Percentiles rank a stretch among this genome's conserved stretches.
Evolutionary conservation across 73 alveolate species (phyloP).

Genomic region (Breviolum minutum): DNA sequence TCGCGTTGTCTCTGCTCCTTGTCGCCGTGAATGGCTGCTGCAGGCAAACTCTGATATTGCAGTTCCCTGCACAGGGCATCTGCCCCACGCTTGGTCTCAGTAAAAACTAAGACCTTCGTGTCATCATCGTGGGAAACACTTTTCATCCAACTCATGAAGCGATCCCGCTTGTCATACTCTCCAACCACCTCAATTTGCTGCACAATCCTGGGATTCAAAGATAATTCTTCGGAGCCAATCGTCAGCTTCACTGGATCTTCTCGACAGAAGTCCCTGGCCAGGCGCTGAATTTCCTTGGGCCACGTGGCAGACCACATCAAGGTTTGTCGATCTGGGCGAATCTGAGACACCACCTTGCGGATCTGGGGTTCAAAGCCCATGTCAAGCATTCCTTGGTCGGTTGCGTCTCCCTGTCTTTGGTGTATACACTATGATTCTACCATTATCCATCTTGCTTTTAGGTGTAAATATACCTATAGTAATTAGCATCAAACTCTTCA

Average conservation of each 20-base stretch:
- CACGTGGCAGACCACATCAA: conserved; percentile 98
- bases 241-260: conserved; percentile 91
- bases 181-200: conserved; percentile 95
- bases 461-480: too few relatives aligned
- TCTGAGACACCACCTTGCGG: conserved; percentile 95
- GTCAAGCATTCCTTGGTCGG: conserved; percentile 85
- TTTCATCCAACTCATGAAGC: conserved; percentile 82
- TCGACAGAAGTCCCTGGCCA: conserved; percentile 96
- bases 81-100: conserved; percentile 97
- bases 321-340: conserved; percentile 97
- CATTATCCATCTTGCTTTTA: neutral
- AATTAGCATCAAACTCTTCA: neutral
- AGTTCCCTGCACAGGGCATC: conserved; percentile 97
- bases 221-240: conserved; percentile 75
- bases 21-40: conserved; percentile 98
- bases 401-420: too few relatives aligned
- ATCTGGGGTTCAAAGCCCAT: conserved; percentile 98
- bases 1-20: conserved; percentile 97
- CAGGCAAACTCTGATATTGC: conserved; percentile 95
- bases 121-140: conserved; percentile 4
- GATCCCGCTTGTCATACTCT: conserved; percentile 86
- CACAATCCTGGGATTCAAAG: conserved; percentile 90
- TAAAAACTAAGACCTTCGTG: conserved; percentile 68
- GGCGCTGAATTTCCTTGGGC: conserved; percentile 96
- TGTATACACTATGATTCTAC: neutral